Base-by-base conservation (phyloP, 2,329 filamentous ascomycete genomes). In the Acrodontium crateriforme region DNA sequence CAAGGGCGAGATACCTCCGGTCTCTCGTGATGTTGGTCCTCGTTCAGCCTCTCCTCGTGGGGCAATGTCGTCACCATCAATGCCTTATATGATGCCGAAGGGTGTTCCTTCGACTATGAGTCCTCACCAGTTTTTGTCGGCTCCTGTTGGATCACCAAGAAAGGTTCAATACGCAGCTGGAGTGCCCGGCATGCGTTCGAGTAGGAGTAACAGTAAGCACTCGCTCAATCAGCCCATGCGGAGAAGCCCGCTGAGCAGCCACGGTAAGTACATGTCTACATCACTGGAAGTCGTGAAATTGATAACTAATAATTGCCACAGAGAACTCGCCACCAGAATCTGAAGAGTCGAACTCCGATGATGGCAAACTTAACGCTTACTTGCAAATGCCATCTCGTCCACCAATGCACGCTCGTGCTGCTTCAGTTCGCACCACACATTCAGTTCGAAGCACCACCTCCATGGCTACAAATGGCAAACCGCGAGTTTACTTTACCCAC, bases 401-500 rank as follows among this genome's bases (percentile, higher is more conserved):
- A n/a, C 8, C n/a, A 20, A 25, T 35, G 18, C 30, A 31, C 18
- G 35, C 36, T 2, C 27, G 32, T 19, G 23, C 27, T 17, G 29
- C 31, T 9, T 32, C 27, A 16, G 11, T 38, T 11, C 14, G 25
- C 27, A 33, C 28, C 3, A 33, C 24, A 14, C 24, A 24, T 9
- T 29, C 35, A n/a, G 12, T 29, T 6, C 12, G n/a, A n/a, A 37
- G 22, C 9, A 21, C 23, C 2, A 21, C 28, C 6, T 26, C 30
- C 10, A 35, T 23, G 25, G n/a, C 34, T 16, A 24, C 18, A 5
- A 29, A 27, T 19, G 31, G 24, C 14, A 46, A 42, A 29, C 35
- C 41, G 9, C 39, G 43, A 5, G 41, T 36, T 15, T 45, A 45
- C 32, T 49, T 49, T 28, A 45, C 42, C 2, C 45, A 50, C 28